Conservation (phyloP, 2,329 filamentous ascomycete species). For the Ceratocystis ficicola region DNA sequence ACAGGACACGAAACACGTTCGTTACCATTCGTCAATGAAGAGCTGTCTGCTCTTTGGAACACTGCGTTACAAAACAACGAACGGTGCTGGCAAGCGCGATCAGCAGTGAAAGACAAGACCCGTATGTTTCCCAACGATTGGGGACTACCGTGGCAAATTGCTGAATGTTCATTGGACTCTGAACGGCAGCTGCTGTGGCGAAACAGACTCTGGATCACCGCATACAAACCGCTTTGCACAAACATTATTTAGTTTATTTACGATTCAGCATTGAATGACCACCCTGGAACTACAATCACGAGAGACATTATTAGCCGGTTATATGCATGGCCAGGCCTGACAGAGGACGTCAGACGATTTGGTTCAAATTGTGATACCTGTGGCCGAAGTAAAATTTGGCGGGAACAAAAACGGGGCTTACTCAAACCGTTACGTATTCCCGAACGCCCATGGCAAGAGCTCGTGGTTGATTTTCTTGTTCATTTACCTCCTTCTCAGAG, state of each 20-base stretch:
- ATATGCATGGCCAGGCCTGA: too few species aligned
- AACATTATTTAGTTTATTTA: too few species aligned
- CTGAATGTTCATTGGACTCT: neutral
- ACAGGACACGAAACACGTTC: too few species aligned
- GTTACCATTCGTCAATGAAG: too few species aligned
- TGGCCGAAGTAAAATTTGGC: neutral
- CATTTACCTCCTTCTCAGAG: neutral
- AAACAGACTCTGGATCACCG: too few species aligned
- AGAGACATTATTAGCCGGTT: too few species aligned
- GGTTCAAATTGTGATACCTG: too few species aligned
- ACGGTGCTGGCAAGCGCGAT: neutral
- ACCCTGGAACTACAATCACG: too few species aligned
- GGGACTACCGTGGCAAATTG: neutral
- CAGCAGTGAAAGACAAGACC: neutral
- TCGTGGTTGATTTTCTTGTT: neutral
- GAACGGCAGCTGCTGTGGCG: neutral
- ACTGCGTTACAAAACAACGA: neutral
- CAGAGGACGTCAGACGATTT: too few species aligned
- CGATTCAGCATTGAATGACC: too few species aligned
- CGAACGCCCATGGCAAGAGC: neutral
- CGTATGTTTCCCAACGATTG: neutral
- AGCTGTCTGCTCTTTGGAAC: neutral
- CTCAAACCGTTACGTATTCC: neutral
- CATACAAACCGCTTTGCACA: too few species aligned
- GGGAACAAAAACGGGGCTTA: neutral